Evolutionary conservation across 169 alveolate species (phyloP).

Genomic region (Neospora caninum): DNA sequence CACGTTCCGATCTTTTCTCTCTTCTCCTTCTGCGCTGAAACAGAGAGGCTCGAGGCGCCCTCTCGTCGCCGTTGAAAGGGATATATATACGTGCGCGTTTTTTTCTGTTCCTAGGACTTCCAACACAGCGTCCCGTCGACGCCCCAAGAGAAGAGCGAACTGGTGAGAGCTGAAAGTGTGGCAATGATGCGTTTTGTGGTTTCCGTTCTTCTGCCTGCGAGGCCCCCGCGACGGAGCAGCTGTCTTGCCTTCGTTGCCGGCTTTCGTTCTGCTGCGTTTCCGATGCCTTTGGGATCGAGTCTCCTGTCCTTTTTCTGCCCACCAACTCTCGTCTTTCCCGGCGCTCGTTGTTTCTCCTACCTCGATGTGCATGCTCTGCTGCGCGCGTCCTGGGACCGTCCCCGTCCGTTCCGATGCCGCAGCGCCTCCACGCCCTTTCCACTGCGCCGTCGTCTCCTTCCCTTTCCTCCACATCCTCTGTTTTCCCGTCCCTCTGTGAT

Average conservation of each 20-base stretch:
- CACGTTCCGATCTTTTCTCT: too few species aligned
- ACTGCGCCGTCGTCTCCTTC: too few species aligned
- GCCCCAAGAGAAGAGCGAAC: slow-evolving; percentile 29
- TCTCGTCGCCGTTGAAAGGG: too few species aligned
- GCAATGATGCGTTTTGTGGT: not conserved
- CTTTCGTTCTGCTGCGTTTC: not conserved
- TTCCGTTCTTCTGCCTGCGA: not conserved
- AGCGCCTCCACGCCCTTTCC: too few species aligned
- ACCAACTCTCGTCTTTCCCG: too few species aligned
- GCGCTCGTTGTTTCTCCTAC: too few species aligned
- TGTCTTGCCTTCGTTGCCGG: not conserved
- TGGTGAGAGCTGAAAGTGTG: not conserved
- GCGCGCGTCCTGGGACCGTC: too few species aligned
- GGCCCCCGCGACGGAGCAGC: not conserved
- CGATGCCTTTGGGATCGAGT: not conserved
- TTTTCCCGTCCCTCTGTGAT: not conserved
- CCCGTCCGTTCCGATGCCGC: too few species aligned
- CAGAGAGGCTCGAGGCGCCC: too few species aligned
- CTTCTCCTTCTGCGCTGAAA: too few species aligned
- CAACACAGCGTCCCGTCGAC: not conserved
- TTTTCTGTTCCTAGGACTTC: not conserved
- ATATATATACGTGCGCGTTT: not conserved
- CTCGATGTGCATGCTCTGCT: too few species aligned
- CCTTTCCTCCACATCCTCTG: not conserved
- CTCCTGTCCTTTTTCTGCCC: not conserved